Percentiles rank a stretch among this genome's conserved stretches.
These are phyloP conservation scores for Eleusine coracana DNA, from an alignment of 176 grass and related monocot species.

Conservation along the genomic window DNA sequence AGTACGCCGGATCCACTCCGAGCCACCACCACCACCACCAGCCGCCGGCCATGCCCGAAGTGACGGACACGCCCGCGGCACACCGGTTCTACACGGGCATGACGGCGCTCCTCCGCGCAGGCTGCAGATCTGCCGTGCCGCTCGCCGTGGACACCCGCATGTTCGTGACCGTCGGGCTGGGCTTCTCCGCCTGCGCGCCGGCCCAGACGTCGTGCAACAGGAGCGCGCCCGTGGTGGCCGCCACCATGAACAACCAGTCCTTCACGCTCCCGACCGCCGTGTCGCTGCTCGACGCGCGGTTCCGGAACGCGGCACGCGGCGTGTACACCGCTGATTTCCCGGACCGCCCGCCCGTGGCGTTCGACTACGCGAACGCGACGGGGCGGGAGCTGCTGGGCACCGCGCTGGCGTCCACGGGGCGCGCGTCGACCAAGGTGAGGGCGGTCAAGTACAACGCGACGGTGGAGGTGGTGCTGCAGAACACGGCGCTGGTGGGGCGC, in stretches of 20 bases:
- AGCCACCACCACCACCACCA: neutral
- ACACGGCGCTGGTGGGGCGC: slow-evolving; percentile 53
- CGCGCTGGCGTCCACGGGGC: slow-evolving; percentile 24
- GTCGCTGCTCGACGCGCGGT: slow-evolving; percentile 55
- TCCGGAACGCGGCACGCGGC: neutral
- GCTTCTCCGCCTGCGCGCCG: slow-evolving; percentile 29
- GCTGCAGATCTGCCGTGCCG: slow-evolving; percentile 40
- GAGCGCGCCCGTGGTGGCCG: neutral
- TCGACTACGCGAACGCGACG: slow-evolving; percentile 57
- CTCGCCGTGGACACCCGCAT: slow-evolving; percentile 55
- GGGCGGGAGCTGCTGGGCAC: neutral
- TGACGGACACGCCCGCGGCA: slow-evolving; percentile 40
- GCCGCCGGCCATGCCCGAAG: slow-evolving; percentile 28
- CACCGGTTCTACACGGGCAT: slow-evolving; percentile 55
- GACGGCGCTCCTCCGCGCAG: slow-evolving; percentile 42
- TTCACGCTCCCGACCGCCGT: slow-evolving; percentile 50
- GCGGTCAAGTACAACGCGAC: slow-evolving; percentile 53
- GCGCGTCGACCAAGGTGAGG: slow-evolving; percentile 55
- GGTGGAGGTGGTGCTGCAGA: slow-evolving; percentile 81
- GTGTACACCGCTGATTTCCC: slow-evolving; percentile 74
- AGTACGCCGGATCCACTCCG: slow-evolving; percentile 36
- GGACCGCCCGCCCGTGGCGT: slow-evolving; percentile 44
- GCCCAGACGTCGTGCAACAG: slow-evolving; percentile 38
- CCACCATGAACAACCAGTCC: slow-evolving; percentile 75
- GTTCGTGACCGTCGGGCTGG: slow-evolving; percentile 60